Percentiles rank a stretch among this genome's conserved stretches.
Evolutionary conservation across 2,329 filamentous ascomycete species (phyloP).

Genomic region (Fusarium pininemorale): DNA sequence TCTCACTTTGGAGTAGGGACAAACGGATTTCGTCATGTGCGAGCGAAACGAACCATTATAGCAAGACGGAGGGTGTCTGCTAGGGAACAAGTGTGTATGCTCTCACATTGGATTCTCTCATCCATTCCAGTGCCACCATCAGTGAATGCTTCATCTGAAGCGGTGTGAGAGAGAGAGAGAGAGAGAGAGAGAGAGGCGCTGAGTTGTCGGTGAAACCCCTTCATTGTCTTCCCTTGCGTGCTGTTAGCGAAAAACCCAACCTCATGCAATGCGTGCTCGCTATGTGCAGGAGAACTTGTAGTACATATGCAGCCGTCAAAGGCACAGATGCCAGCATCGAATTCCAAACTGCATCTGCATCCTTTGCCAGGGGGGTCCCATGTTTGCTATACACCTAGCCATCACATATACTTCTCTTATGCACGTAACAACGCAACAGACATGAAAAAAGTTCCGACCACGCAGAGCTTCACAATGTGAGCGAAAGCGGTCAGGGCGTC

Average conservation of each 20-base stretch:
- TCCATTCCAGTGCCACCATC: neutral
- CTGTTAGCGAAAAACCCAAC: slow-evolving; percentile 8
- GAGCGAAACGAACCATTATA: neutral
- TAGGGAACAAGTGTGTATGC: neutral
- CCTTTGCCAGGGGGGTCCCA: slow-evolving; percentile 5
- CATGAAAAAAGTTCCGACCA: slow-evolving; percentile 11
- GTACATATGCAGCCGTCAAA: slow-evolving; percentile 23
- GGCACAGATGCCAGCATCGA: slow-evolving; percentile 22
- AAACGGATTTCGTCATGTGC: slow-evolving; percentile 20
- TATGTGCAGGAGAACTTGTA: neutral
- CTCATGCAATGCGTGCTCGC: slow-evolving; percentile 10
- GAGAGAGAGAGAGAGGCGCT: neutral
- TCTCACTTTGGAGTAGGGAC: slow-evolving; percentile 18
- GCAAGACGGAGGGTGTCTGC: neutral
- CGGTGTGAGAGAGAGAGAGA: slow-evolving; percentile 19
- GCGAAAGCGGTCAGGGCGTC: slow-evolving; percentile 24
- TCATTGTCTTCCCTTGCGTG: neutral
- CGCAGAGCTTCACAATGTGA: neutral
- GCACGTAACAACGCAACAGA: slow-evolving; percentile 22
- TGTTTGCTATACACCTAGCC: slow-evolving; percentile 1
- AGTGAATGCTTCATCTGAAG: slow-evolving; percentile 8
- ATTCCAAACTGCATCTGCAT: slow-evolving; percentile 18
- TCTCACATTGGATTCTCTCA: neutral
- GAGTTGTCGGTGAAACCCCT: slow-evolving; percentile 23
- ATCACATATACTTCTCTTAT: slow-evolving; percentile 21